phyloP scores from a whole-genome alignment of 2,329 filamentous ascomycete genomes.

The Achaetomium macrosporum region DNA sequence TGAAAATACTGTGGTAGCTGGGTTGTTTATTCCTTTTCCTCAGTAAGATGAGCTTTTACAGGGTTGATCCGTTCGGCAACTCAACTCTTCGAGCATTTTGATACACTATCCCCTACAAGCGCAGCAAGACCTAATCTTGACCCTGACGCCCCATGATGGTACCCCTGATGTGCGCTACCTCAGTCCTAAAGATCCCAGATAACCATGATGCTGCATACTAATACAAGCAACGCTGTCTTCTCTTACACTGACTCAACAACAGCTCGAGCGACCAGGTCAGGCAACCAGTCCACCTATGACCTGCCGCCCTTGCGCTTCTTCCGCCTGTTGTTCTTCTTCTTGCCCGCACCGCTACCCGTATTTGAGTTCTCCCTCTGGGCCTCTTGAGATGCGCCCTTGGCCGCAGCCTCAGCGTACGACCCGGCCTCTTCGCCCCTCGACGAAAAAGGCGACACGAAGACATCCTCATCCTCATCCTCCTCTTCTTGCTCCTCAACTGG shows the following conservation, averaged over 20 bases:
- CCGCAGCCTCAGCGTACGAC: constrained; percentile 3
- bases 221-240: background rate
- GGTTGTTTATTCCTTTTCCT: no score
- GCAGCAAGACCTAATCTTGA: no score
- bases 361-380: constrained; percentile 1
- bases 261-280: background rate
- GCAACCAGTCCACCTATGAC: constrained; percentile 21
- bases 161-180: no score
- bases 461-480: constrained; percentile 18
- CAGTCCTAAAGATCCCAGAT: no score
- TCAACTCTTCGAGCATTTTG: no score
- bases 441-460: constrained; percentile 7
- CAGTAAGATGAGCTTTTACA: no score
- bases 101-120: no score
- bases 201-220: background rate
- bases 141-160: no score
- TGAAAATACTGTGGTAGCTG: no score
- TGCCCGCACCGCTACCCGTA: constrained; percentile 8
- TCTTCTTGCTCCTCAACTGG: background rate
- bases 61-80: no score
- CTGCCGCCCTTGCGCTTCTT: constrained; percentile 26
- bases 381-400: background rate
- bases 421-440: constrained; percentile 9
- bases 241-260: background rate
- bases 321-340: constrained; percentile 24